Conservation (phyloP, 805 yeast genomes). For the Metschnikowia chrysomelidarum region DNA sequence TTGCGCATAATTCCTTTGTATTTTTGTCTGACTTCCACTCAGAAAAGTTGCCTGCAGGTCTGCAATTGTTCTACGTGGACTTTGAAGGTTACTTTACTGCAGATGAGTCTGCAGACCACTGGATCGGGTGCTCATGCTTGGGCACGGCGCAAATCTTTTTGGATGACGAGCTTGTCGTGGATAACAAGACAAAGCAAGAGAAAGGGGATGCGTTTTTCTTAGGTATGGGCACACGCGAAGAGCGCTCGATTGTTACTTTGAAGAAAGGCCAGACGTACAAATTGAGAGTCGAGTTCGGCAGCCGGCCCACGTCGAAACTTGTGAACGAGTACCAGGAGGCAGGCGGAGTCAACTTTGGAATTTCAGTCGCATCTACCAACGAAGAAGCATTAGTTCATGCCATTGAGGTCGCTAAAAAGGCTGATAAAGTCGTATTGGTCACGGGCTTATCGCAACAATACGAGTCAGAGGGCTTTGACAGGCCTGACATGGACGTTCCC, state of each 20-base stretch:
- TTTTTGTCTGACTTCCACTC: constrained; percentile 21
- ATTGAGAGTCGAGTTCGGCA: constrained; percentile 50
- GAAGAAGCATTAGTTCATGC: constrained; percentile 28
- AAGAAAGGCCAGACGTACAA: constrained; percentile 46
- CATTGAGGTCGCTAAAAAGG: constrained; percentile 24
- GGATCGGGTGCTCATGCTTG: constrained; percentile 49
- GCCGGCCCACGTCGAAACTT: constrained; percentile 38
- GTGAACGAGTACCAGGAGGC: constrained; percentile 14
- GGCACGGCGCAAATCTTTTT: constrained; percentile 58
- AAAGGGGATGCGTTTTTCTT: constrained; percentile 50
- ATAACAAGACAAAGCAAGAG: constrained; percentile 52
- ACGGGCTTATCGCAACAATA: constrained; percentile 30
- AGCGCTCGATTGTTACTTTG: constrained; percentile 34
- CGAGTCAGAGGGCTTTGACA: constrained; percentile 33
- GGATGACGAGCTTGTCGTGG: constrained; percentile 52
- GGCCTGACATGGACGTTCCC: constrained; percentile 29
- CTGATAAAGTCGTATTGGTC: constrained; percentile 29
- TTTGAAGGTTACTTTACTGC: constrained; percentile 46
- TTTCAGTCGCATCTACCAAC: constrained; percentile 19
- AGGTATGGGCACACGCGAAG: constrained; percentile 55
- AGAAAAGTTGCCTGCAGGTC: constrained; percentile 10
- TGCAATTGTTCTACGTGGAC: constrained; percentile 40
- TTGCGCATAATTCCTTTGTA: constrained; percentile 16
- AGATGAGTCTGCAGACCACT: constrained; percentile 47
- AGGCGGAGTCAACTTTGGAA: constrained; percentile 32